Percentiles rank a stretch among this genome's conserved stretches.
phyloP scores from a whole-genome alignment of 345 rosid genomes.

The Gossypium rotundifolium region DNA sequence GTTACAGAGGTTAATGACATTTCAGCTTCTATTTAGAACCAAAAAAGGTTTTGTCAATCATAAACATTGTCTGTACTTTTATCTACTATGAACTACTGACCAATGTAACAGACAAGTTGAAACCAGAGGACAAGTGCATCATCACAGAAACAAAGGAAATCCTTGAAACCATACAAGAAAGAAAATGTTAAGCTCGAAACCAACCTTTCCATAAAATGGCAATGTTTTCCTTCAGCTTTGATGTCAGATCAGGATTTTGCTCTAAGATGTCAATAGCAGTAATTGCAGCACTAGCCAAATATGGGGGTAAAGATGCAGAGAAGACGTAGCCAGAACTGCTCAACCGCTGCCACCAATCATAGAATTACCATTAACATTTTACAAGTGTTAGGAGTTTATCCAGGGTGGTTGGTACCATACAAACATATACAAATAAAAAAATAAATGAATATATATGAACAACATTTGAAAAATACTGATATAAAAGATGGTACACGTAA shows the following conservation, averaged over 20 bases:
- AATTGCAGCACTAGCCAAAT: conserved; percentile 89
- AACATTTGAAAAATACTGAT: too few relatives aligned
- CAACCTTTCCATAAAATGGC: conserved; percentile 65
- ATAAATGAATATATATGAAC: too few relatives aligned
- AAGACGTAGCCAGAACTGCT: conserved; percentile 94
- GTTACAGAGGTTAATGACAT: not conserved
- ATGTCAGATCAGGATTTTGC: conserved; percentile 55
- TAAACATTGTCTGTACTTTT: too few relatives aligned
- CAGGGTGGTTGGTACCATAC: too few relatives aligned
- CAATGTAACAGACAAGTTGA: not conserved
- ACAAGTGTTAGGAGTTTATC: not conserved
- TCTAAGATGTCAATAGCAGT: conserved; percentile 85
- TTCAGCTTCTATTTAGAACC: not conserved
- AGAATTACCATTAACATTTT: conserved; percentile 16
- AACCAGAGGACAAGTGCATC: not conserved
- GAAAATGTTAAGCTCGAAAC: conserved; percentile 14
- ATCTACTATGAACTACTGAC: too few relatives aligned
- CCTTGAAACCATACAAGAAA: not conserved
- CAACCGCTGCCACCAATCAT: conserved; percentile 51
- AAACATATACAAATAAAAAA: too few relatives aligned
- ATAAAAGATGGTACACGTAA: too few relatives aligned
- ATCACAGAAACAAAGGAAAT: not conserved
- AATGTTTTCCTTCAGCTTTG: conserved; percentile 65
- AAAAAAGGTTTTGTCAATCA: too few relatives aligned
- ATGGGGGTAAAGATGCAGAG: conserved; percentile 97